These are phyloP conservation scores for Meyerozyma smithsonii DNA, from an alignment of 1,139 yeast genomes.

Conservation along the genomic window DNA sequence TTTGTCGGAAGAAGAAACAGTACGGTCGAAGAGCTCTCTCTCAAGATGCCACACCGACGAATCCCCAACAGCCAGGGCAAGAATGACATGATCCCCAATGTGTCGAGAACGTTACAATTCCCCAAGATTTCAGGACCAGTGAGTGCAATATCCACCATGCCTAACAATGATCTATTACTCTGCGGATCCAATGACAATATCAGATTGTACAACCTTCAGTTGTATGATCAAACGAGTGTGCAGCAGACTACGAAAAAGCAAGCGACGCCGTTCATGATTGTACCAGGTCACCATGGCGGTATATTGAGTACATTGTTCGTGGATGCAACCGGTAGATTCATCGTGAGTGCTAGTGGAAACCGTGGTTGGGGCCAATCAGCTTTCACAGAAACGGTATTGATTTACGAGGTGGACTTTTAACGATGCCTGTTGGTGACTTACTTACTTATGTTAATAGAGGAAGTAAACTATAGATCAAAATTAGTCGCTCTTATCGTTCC, in stretches of 20 bases:
- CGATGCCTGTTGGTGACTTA: no score
- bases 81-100: conserved; percentile 34
- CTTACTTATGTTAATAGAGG: no score
- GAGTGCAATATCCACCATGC: conserved; percentile 73
- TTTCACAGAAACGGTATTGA: conserved; percentile 72
- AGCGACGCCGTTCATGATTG: conserved; percentile 56
- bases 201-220: conserved; percentile 70
- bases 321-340: conserved; percentile 82
- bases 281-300: conserved; percentile 62
- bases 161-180: conserved; percentile 70
- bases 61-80: conserved; percentile 15
- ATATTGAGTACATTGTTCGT: conserved; percentile 55
- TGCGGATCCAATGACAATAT: conserved; percentile 92
- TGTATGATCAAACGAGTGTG: conserved; percentile 35
- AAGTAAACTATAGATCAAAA: conserved; percentile 12
- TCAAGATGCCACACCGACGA: conserved; percentile 51
- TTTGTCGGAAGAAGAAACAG: conserved; percentile 90
- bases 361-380: conserved; percentile 89
- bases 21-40: conserved; percentile 77
- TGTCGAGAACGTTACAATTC: conserved; percentile 59
- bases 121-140: conserved; percentile 93
- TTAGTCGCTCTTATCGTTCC: conserved; percentile 27
- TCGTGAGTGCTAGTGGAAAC: conserved; percentile 90
- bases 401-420: conserved; percentile 66
- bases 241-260: conserved; percentile 25